Evolutionary conservation across 2,329 filamentous ascomycete genomes (phyloP), one percentile per base, ranked within the genome.

Genomic region (Epicoccum sorghinum): DNA sequence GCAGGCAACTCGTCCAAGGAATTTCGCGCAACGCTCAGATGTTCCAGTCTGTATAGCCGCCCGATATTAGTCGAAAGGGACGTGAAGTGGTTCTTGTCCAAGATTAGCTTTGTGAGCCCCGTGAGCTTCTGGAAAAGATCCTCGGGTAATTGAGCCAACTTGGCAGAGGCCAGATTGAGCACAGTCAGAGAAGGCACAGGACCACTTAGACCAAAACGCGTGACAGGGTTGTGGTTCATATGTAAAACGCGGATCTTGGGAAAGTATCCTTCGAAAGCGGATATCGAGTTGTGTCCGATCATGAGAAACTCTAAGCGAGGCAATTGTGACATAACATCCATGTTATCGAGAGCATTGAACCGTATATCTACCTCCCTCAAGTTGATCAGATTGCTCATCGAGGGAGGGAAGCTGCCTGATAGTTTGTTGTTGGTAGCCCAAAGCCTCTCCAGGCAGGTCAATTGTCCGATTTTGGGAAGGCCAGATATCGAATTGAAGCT

Each of bases 361-460:
- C 96, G 91, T 60, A 96, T 88, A 74, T 99, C 95, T 38, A 99
- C 86, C 75, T 98, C 93, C 58, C 91, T 91, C 47, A 99, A 79
- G 67, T 84, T 96, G 41, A 83, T 77, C 7, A 98, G 78, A n/a
- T 89, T 81, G 57, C 81, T 84, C 68, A 98, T 90, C 0, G 86
- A 84, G 1, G 83, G 78, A 7, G 92, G 90, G 32, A 98, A 86
- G 6, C 87, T 82, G 3, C 90, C 90, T 18, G 84, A 83, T 12
- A 99, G 79, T 57, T 89, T 88, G 75, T 99, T 99, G 77, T 99
- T 99, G 2, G 95, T 98, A 64, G 96, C 93, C 78, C 95, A 91
- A 27, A 99, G 83, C 60, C 93, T 87, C 75, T 98, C 95, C 33
- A 99, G 78, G 49, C 87, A 90, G 53, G 82, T 86, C 53, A 99